Evolutionary conservation across 768 basidiomycete species (phyloP).

Genomic region (Russula ochroleuca): DNA sequence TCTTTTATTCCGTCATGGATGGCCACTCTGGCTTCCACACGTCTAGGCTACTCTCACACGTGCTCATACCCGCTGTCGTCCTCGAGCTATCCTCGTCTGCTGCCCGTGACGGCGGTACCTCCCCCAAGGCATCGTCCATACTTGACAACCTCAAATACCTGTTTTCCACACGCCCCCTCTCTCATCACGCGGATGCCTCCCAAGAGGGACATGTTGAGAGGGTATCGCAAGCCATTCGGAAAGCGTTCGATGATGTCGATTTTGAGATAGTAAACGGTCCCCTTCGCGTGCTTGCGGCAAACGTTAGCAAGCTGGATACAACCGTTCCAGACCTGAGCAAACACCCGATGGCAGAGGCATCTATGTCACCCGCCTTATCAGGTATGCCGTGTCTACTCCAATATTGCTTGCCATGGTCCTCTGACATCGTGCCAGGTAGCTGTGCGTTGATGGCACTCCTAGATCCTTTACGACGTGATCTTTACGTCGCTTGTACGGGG

Average conservation of each 20-base stretch:
- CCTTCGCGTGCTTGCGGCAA: slow-evolving; percentile 60
- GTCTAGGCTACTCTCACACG: slow-evolving; percentile 74
- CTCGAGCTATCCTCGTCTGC: slow-evolving; percentile 63
- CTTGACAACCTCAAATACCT: slow-evolving; percentile 41
- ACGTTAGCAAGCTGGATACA: slow-evolving; percentile 47
- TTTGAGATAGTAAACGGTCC: slow-evolving; percentile 78
- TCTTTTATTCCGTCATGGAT: slow-evolving; percentile 89
- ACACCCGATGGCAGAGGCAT: slow-evolving; percentile 63
- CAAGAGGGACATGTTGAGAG: slow-evolving; percentile 46
- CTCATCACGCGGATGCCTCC: slow-evolving; percentile 31
- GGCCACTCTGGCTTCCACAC: slow-evolving; percentile 86
- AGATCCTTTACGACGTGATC: slow-evolving; percentile 73
- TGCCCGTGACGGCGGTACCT: slow-evolving; percentile 37
- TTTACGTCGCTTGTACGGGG: slow-evolving; percentile 90
- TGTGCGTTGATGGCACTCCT: slow-evolving; percentile 88
- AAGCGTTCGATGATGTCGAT: slow-evolving; percentile 81
- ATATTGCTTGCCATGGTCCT: not conserved
- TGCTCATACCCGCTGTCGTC: slow-evolving; percentile 79
- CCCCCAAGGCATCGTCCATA: slow-evolving; percentile 29
- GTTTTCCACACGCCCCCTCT: slow-evolving; percentile 32
- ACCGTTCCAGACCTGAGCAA: slow-evolving; percentile 62
- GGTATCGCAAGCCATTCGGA: slow-evolving; percentile 64
- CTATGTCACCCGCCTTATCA: slow-evolving; percentile 81
- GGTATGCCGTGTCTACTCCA: slow-evolving; percentile 39
- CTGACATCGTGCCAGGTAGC: slow-evolving; percentile 52